Conservation (phyloP, 2,329 filamentous ascomycete species). For the Fusarium sp. region DNA sequence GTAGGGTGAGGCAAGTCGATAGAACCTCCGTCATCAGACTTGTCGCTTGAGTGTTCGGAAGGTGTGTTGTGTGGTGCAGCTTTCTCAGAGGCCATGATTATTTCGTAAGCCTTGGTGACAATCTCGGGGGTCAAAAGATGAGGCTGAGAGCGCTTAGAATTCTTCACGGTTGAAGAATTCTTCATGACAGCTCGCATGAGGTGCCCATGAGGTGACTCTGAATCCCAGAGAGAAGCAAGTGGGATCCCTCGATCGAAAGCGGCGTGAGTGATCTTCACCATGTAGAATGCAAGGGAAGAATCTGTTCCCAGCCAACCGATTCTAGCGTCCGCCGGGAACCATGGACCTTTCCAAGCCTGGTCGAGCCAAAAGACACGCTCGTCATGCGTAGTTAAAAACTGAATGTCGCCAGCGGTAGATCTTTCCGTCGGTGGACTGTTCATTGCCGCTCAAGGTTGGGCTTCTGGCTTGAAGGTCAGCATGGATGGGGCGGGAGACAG, state of each 20-base stretch:
- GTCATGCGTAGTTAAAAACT: neutral
- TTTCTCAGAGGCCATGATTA: neutral
- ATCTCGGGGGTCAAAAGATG: neutral
- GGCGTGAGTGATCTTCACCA: neutral
- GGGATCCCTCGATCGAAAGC: neutral
- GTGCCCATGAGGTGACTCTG: neutral
- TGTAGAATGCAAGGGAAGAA: neutral
- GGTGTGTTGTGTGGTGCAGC: neutral
- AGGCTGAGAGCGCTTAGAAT: neutral
- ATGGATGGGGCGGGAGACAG: neutral
- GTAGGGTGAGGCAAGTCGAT: neutral
- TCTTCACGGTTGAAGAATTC: neutral
- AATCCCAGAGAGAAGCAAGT: neutral
- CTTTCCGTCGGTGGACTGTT: neutral
- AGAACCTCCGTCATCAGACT: neutral
- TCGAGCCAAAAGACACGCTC: neutral
- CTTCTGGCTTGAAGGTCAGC: neutral
- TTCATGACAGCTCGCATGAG: neutral
- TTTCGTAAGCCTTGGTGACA: neutral
- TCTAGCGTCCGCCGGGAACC: neutral
- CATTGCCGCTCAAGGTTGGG: neutral
- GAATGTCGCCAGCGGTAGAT: neutral
- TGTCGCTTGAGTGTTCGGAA: neutral
- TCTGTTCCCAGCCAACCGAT: neutral
- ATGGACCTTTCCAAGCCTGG: neutral